Percentiles rank a stretch among this genome's conserved stretches.
Conservation (phyloP, 495 filamentous ascomycete genomes). For the Aspergillus bridgeri region DNA sequence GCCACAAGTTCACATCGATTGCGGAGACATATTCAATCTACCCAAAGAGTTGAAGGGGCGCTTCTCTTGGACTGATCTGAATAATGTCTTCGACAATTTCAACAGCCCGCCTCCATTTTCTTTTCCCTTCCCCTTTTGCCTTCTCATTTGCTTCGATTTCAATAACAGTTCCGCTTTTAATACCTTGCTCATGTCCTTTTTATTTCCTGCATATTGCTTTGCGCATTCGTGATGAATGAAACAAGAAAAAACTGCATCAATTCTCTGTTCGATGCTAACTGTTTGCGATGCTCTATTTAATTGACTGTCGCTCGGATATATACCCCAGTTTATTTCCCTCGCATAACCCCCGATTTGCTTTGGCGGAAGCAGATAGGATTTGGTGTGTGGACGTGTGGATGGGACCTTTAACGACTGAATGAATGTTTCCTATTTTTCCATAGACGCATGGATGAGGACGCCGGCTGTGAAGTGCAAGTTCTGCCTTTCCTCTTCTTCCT, state of each 20-base stretch:
- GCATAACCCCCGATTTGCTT: slow-evolving; percentile 28
- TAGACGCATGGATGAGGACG: slow-evolving; percentile 14
- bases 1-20: not conserved
- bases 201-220: not conserved
- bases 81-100: not conserved
- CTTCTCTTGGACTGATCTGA: not conserved
- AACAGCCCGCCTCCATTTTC: not conserved
- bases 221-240: slow-evolving; percentile 7
- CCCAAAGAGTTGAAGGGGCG: not conserved
- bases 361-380: slow-evolving; percentile 19
- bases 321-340: slow-evolving; percentile 31
- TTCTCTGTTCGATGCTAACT: slow-evolving; percentile 9
- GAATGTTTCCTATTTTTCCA: slow-evolving; percentile 31
- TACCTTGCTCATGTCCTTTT: slow-evolving; percentile 3
- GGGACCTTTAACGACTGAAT: slow-evolving; percentile 39
- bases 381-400: slow-evolving; percentile 27
- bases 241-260: slow-evolving; percentile 2
- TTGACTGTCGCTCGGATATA: slow-evolving; percentile 34
- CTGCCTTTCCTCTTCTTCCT: not conserved
- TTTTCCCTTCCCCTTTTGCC: not conserved
- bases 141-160: slow-evolving; percentile 1
- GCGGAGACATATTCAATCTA: not conserved
- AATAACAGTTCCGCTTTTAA: slow-evolving; percentile 1
- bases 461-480: not conserved
- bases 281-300: slow-evolving; percentile 28